Evolutionary conservation across 768 basidiomycete species (phyloP), one percentile per base, ranked within the genome.

Genomic region (Leccinum imitatum): DNA sequence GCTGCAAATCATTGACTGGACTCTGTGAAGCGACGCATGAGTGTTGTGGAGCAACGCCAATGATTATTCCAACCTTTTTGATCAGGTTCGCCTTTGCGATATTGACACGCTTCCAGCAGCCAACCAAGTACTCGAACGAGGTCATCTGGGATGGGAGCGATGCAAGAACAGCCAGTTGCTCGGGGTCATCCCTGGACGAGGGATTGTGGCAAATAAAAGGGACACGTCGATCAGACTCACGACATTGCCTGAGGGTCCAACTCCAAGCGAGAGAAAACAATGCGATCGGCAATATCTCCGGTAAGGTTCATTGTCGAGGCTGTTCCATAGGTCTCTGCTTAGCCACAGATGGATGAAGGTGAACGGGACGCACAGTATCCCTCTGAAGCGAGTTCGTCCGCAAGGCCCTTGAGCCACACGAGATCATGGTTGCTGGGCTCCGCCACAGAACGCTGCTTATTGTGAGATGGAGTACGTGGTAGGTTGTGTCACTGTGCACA

Each of bases 81-180:
- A 84, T 60, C 21, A 91, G 69, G 17, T 79, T 76, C 41, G 79
- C 73, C 59, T 80, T 79, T 14, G 80, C 80, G 7, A 75, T 63
- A 63, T 90, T 89, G 46, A 90, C 65, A n/a, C 95, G 84, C 74
- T 92, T 94, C 96, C 96, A 99, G 67, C 90, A 89, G 19, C 89
- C 89, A 9, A 93, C 82, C 23, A 99, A 80, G 71, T 93, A 98
- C 68, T 97, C 93, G 60, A 96, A 93, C 0, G 85, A 81, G 0
- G 95, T 94, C 72, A 93, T 86, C 57, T 86, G 75, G 8, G 83
- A 64, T 9, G 94, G 93, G 17, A 98, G 77, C 23, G 89, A 89
- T 3, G 90, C 90, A 1, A 92, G 73, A 17, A 91, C 86, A 6
- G 86, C 78, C 37, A 88, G 76, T 70, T 85, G 90, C 21, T 91